These are phyloP conservation scores for Tylopilus vinaceipallidus DNA, from an alignment of 768 basidiomycete genomes.

Conservation along the genomic window DNA sequence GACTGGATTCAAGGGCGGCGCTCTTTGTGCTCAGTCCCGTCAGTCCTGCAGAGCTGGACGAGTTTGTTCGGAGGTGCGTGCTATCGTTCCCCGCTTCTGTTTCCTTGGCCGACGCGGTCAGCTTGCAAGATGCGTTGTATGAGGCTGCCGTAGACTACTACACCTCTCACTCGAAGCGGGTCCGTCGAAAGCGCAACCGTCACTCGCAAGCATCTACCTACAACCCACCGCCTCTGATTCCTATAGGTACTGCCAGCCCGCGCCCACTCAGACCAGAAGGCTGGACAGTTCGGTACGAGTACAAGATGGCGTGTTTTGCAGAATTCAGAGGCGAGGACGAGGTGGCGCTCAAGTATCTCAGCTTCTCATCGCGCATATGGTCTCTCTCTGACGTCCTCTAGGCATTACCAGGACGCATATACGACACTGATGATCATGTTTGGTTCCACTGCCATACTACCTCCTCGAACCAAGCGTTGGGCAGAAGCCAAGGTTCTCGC, in stretches of 20 bases:
- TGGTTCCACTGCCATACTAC: conserved; percentile 78
- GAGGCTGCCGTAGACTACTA: conserved; percentile 94
- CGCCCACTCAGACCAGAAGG: conserved; percentile 79
- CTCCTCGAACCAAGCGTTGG: conserved; percentile 95
- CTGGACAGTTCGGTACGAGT: conserved; percentile 96
- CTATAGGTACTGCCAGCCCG: conserved; percentile 37
- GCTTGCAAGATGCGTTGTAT: conserved; percentile 84
- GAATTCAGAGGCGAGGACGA: conserved; percentile 94
- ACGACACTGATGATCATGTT: conserved; percentile 84
- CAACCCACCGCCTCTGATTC: conserved; percentile 43
- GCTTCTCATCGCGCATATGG: not conserved
- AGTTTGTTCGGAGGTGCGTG: conserved; percentile 79
- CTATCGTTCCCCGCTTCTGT: not conserved
- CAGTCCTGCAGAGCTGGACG: conserved; percentile 75
- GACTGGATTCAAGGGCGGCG: conserved; percentile 87
- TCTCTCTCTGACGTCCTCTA: conserved; percentile 30
- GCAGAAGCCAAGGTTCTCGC: conserved; percentile 97
- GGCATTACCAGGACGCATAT: conserved; percentile 96
- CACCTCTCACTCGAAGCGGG: conserved; percentile 87
- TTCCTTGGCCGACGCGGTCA: conserved; percentile 26
- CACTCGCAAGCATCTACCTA: conserved; percentile 64
- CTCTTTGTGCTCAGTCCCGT: conserved; percentile 96
- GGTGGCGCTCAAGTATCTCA: conserved; percentile 81
- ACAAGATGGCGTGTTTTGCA: conserved; percentile 96
- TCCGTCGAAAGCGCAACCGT: conserved; percentile 83